These are phyloP conservation scores for Alliaria petiolata DNA, from an alignment of 345 rosid species.

Conservation along the genomic window DNA sequence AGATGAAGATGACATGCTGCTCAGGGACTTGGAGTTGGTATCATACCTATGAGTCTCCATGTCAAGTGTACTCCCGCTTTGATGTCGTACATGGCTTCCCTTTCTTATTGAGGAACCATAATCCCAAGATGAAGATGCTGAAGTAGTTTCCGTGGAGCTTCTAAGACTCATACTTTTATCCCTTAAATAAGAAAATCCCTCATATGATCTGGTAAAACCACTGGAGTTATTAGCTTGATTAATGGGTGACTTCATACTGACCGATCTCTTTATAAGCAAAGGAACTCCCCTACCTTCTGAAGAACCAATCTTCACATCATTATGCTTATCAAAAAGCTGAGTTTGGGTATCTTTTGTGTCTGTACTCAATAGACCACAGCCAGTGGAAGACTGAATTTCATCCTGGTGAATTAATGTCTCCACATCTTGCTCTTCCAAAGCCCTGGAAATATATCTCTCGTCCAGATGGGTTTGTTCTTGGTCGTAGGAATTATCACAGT, in stretches of 20 bases:
- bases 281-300: constrained; percentile 61
- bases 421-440: constrained; percentile 38
- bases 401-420: constrained; percentile 34
- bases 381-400: constrained; percentile 40
- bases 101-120: constrained; percentile 57
- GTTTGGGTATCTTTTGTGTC: constrained; percentile 35
- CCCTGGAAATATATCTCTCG: constrained; percentile 35
- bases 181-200: constrained; percentile 68
- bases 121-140: constrained; percentile 86
- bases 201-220: constrained; percentile 55
- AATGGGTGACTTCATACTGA: constrained; percentile 70
- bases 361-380: constrained; percentile 27
- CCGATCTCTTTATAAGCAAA: constrained; percentile 73
- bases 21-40: constrained; percentile 51
- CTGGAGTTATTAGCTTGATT: constrained; percentile 60
- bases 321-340: constrained; percentile 29
- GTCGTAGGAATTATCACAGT: constrained; percentile 1
- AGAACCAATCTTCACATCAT: constrained; percentile 33
- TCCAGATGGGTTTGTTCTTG: constrained; percentile 30
- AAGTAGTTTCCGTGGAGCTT: constrained; percentile 79
- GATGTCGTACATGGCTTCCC: constrained; percentile 64
- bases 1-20: constrained; percentile 49
- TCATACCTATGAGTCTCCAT: constrained; percentile 63
- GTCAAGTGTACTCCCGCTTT: constrained; percentile 66
- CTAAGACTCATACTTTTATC: constrained; percentile 63